Percentiles rank a stretch among this genome's conserved stretches.
Evolutionary conservation across 2,329 filamentous ascomycete genomes (phyloP).

Genomic region (Lomentospora prolificans): DNA sequence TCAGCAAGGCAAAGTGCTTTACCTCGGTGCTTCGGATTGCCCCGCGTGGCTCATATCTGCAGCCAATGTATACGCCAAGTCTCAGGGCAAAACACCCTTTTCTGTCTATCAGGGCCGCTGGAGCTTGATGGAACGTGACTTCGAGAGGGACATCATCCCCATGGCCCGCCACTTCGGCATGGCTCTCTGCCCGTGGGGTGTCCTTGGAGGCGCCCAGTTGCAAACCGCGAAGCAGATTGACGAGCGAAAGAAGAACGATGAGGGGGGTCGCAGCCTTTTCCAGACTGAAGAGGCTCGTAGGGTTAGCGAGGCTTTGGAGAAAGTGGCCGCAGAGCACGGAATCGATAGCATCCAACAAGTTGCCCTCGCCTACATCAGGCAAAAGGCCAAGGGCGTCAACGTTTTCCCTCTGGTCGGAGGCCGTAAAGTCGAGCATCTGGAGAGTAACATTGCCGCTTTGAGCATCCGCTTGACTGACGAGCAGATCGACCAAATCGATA

Average conservation of each 20-base stretch:
- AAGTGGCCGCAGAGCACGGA: conserved; percentile 47
- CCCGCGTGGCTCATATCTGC: conserved; percentile 29
- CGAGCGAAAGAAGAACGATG: conserved; percentile 22
- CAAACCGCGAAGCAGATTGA: conserved; percentile 28
- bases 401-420: conserved; percentile 45
- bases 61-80: conserved; percentile 27
- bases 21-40: conserved; percentile 29
- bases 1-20: conserved; percentile 29
- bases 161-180: conserved; percentile 31
- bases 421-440: conserved; percentile 40
- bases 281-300: conserved; percentile 38
- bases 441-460: conserved; percentile 46
- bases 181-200: conserved; percentile 52
- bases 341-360: conserved; percentile 48
- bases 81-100: conserved; percentile 25
- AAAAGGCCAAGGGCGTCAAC: conserved; percentile 33
- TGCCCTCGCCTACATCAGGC: conserved; percentile 40
- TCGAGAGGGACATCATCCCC: conserved; percentile 32
- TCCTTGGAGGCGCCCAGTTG: conserved; percentile 42
- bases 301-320: conserved; percentile 47
- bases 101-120: conserved; percentile 30
- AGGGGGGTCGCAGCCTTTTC: conserved; percentile 24
- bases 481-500: conserved; percentile 45
- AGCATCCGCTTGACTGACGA: conserved; percentile 36
- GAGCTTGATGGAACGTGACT: conserved; percentile 23